These are phyloP conservation scores for Solanum piurae DNA, from an alignment of 257 asterid genomes.

Conservation along the genomic window DNA sequence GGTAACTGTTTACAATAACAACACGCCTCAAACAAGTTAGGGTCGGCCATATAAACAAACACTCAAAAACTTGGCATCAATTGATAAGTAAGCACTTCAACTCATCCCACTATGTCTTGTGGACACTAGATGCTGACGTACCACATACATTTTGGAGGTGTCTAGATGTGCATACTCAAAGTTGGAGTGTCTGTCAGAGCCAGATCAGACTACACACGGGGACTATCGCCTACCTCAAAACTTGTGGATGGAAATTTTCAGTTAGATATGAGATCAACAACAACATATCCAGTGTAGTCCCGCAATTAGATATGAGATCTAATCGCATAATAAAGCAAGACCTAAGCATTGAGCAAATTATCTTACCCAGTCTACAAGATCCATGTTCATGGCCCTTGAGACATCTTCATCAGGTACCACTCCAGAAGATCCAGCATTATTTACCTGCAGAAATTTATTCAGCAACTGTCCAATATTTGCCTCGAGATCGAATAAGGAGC, in stretches of 20 bases:
- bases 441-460: slow-evolving; percentile 39
- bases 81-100: too few species aligned
- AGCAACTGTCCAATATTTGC: background rate
- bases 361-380: slow-evolving; percentile 38
- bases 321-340: background rate
- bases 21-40: background rate
- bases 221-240: too few species aligned
- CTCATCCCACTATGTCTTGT: too few species aligned
- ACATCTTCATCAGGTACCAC: slow-evolving; percentile 53
- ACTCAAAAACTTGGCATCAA: too few species aligned
- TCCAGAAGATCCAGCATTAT: slow-evolving; percentile 80
- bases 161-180: too few species aligned
- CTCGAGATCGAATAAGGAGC: background rate
- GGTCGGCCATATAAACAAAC: slow-evolving; percentile 35
- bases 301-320: background rate
- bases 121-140: too few species aligned
- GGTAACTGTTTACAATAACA: too few species aligned
- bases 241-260: too few species aligned
- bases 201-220: background rate
- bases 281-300: too few species aligned
- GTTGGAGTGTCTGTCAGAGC: background rate
- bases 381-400: slow-evolving; percentile 22
- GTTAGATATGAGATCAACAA: too few species aligned
- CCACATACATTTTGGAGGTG: too few species aligned
- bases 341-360: background rate